A percentile compares a stretch with the other conserved stretches of the same genome.
Conservation (phyloP, 2,329 filamentous ascomycete genomes). For the Gaeumannomyces sp. region DNA sequence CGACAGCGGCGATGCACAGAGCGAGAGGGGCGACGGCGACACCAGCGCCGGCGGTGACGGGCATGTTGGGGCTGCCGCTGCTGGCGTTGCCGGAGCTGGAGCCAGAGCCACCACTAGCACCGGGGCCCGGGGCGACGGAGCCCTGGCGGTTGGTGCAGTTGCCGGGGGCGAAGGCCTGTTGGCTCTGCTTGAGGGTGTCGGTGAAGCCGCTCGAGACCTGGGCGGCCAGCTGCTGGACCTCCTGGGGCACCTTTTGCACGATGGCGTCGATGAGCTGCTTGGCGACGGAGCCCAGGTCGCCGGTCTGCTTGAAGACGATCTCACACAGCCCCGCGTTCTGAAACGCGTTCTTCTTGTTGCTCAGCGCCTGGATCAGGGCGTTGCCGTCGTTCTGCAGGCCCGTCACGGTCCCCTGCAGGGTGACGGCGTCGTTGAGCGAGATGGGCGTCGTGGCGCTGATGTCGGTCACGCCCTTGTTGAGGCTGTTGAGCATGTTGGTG, state of each 20-base stretch:
- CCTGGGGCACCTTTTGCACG: conserved; percentile 24
- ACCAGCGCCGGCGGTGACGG: conserved; percentile 7
- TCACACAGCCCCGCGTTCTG: conserved; percentile 24
- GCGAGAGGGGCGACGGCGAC: conserved; percentile 1
- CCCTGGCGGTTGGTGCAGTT: conserved; percentile 24
- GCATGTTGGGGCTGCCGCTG: not conserved
- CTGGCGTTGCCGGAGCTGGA: not conserved
- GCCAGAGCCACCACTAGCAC: not conserved
- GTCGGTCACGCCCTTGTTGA: conserved; percentile 7
- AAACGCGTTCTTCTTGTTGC: conserved; percentile 22
- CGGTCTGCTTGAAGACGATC: conserved; percentile 19
- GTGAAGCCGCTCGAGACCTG: conserved; percentile 21
- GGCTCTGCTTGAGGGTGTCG: conserved; percentile 18
- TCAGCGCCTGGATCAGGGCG: conserved; percentile 21
- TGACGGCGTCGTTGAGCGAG: conserved; percentile 15
- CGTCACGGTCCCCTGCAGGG: conserved; percentile 13
- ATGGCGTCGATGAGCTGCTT: conserved; percentile 24
- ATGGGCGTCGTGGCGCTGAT: conserved; percentile 3
- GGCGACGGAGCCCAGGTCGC: conserved; percentile 19
- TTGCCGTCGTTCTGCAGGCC: conserved; percentile 21
- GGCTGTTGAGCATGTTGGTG: not conserved
- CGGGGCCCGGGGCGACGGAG: not conserved
- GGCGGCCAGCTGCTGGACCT: conserved; percentile 22
- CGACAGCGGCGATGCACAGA: conserved; percentile 3
- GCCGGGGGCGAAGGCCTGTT: conserved; percentile 20